These are phyloP conservation scores for Vitis hybrid DNA, from an alignment of 177 flowering plant genomes.

Conservation along the genomic window DNA sequence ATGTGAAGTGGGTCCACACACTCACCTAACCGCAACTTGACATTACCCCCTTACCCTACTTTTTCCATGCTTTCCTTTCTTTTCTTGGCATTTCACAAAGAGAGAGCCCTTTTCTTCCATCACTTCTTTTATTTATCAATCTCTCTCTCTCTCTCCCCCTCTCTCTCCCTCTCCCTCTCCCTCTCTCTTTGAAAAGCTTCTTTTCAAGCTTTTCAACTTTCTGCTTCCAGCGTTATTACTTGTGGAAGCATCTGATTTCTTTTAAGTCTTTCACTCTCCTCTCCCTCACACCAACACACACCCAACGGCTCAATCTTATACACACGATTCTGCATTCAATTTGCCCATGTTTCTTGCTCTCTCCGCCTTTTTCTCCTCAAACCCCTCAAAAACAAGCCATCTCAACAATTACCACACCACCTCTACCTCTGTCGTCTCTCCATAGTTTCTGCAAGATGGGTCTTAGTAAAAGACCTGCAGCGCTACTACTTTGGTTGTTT, in stretches of 20 bases:
- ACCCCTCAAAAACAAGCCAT: conserved; percentile 5
- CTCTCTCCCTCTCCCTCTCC: not conserved
- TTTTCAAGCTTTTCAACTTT: conserved; percentile 22
- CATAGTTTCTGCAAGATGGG: conserved; percentile 21
- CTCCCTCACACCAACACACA: conserved; percentile 4
- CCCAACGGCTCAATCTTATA: conserved; percentile 7
- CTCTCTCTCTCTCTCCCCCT: not conserved
- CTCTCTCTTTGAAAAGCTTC: not conserved
- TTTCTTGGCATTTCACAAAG: conserved; percentile 6
- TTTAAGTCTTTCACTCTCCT: not conserved
- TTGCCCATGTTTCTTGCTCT: conserved; percentile 17
- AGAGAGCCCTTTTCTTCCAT: not conserved
- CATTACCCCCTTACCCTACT: conserved; percentile 1
- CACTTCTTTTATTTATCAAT: not conserved
- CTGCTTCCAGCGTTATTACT: conserved; percentile 21
- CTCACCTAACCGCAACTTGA: conserved; percentile 33
- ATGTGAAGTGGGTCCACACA: conserved; percentile 26
- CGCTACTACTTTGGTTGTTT: conserved; percentile 19
- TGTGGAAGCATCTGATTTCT: conserved; percentile 20
- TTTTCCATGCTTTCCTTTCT: conserved; percentile 6
- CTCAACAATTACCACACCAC: not conserved
- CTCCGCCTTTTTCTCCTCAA: conserved; percentile 12
- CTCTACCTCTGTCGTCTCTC: not conserved
- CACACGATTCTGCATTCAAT: conserved; percentile 8
- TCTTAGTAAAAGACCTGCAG: conserved; percentile 15